Conservation (phyloP, 2,329 filamentous ascomycete genomes). For the Ophiostoma quercus region DNA sequence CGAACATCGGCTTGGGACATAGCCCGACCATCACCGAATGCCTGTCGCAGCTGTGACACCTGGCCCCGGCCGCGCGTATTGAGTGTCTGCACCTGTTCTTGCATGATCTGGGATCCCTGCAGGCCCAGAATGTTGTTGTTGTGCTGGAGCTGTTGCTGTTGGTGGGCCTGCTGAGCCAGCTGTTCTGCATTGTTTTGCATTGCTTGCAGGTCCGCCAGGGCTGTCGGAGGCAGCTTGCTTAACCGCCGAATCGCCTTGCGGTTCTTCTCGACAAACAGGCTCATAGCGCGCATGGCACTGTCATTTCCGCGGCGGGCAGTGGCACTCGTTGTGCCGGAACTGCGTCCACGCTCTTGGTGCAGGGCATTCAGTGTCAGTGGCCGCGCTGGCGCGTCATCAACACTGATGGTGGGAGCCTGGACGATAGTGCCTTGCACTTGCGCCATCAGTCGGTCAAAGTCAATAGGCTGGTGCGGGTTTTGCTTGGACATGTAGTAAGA, state of each 20-base stretch:
- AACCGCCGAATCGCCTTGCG: constrained; percentile 41
- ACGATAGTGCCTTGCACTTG: constrained; percentile 38
- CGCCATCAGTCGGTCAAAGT: constrained; percentile 44
- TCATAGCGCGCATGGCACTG: constrained; percentile 43
- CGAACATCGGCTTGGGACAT: neutral
- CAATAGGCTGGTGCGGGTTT: constrained; percentile 35
- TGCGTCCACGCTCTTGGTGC: constrained; percentile 21
- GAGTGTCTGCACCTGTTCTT: neutral
- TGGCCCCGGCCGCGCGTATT: neutral
- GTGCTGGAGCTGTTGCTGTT: neutral
- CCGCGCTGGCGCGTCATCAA: neutral
- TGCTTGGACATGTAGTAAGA: constrained; percentile 30
- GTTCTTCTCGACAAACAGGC: constrained; percentile 41
- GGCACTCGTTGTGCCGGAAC: constrained; percentile 9
- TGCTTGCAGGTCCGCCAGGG: constrained; percentile 1
- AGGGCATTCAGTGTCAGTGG: constrained; percentile 24
- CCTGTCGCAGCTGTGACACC: neutral
- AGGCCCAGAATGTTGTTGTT: neutral
- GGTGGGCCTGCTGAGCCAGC: neutral
- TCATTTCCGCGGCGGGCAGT: constrained; percentile 35
- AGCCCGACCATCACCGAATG: neutral
- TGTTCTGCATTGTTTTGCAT: neutral
- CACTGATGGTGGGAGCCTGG: neutral
- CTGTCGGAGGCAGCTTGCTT: constrained; percentile 36
- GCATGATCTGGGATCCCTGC: neutral